Conservation (phyloP, 257 asterid species). For the Leptodermis oblonga region DNA sequence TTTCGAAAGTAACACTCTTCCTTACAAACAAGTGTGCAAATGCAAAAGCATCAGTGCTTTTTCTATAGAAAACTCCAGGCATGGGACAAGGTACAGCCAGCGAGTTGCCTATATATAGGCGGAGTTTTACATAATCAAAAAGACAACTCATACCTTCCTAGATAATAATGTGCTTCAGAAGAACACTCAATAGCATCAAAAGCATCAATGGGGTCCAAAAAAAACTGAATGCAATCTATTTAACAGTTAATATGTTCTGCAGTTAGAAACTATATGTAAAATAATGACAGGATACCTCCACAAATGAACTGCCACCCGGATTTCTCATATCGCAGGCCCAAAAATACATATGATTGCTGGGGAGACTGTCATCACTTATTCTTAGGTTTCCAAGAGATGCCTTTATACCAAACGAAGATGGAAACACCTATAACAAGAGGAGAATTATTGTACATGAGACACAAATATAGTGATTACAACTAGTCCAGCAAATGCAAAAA, state of each 20-base stretch:
- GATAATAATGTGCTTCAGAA: constrained; percentile 7
- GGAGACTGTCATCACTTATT: constrained; percentile 92
- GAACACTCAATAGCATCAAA: not conserved
- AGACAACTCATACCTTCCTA: not conserved
- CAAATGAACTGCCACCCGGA: constrained; percentile 96
- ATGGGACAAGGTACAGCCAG: no score
- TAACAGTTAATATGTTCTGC: not conserved
- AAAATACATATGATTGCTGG: constrained; percentile 68
- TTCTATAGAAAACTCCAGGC: no score
- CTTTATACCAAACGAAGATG: constrained; percentile 84
- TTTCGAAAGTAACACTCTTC: no score
- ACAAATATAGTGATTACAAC: not conserved
- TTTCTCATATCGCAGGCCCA: constrained; percentile 99
- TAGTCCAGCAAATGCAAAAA: constrained; percentile 9
- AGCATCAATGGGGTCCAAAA: not conserved
- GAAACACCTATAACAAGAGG: constrained; percentile 62
- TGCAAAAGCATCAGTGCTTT: no score
- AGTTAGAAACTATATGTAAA: not conserved
- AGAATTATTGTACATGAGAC: not conserved
- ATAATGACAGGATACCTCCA: constrained; percentile 53
- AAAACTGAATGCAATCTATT: not conserved
- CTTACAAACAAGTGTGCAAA: no score
- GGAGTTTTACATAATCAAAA: not conserved
- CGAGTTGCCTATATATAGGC: no score
- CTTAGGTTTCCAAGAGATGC: constrained; percentile 97